phyloP scores from a whole-genome alignment of 768 basidiomycete genomes.

The Russula dissimulans region DNA sequence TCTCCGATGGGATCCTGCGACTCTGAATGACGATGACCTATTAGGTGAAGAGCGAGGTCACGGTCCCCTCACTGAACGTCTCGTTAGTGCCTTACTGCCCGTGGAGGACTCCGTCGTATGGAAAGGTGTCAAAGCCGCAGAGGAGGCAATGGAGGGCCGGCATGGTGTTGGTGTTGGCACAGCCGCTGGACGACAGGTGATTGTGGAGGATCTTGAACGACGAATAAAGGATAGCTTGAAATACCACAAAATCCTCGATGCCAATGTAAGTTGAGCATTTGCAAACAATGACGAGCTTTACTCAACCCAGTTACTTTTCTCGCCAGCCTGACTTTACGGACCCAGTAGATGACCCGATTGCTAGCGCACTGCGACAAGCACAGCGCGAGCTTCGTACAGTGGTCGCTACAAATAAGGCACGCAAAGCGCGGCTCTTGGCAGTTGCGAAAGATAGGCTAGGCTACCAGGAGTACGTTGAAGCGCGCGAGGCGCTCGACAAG shows the following conservation, averaged over 20 bases:
- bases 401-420: constrained; percentile 72
- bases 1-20: constrained; percentile 78
- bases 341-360: constrained; percentile 89
- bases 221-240: constrained; percentile 69
- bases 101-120: constrained; percentile 52
- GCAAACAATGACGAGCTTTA: background rate
- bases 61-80: constrained; percentile 79
- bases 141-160: constrained; percentile 77
- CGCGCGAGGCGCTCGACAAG: constrained; percentile 80
- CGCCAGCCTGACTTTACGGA: constrained; percentile 61
- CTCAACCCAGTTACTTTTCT: constrained; percentile 15
- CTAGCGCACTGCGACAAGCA: constrained; percentile 79
- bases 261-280: constrained; percentile 45
- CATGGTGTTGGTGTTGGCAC: constrained; percentile 68
- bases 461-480: constrained; percentile 83
- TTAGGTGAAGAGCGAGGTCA: constrained; percentile 70
- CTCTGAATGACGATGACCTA: constrained; percentile 63
- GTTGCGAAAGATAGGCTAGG: constrained; percentile 83
- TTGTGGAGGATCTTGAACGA: constrained; percentile 70
- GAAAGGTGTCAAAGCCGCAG: constrained; percentile 75
- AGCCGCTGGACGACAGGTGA: constrained; percentile 69
- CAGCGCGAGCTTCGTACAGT: constrained; percentile 75
- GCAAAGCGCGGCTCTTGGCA: constrained; percentile 59
- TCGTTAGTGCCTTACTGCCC: constrained; percentile 66
- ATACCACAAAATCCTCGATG: constrained; percentile 60